Base-by-base conservation (phyloP, 2,329 filamentous ascomycete species). In the Aureobasidium sp. region DNA sequence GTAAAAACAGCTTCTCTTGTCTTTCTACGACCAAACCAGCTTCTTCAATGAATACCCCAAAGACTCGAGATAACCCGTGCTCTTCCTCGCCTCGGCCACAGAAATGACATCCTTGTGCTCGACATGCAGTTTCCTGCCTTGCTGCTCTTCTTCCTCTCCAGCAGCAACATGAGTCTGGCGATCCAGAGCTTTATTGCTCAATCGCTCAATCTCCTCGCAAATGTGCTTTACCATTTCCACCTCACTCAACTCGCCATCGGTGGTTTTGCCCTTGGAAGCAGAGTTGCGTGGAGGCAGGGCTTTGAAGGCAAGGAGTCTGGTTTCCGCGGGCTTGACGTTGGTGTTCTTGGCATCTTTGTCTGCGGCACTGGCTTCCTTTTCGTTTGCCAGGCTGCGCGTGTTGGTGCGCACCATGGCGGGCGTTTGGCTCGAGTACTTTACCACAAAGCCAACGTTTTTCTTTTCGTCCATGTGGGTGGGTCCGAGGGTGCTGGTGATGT, bases 41-140 rank as follows among this genome's bases (percentile, higher is more conserved):
- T 90, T 96, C 83, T 96, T 97, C 69, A 97, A 81, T 63, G 88
- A 89, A 78, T 97, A 91, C 1, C 91, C 90, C 70, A 95, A 76
- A 72, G 93, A 87, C 75, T 97, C 93, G 58, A 97, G 74, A 68
- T 95, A 81, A 0, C 91, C 90, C 0, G 93, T 97, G 64, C 87
- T 91, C 78, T 84, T 89, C 81, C 85, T 93, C 62, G 94, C 94
- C 70, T 97, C 91, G 1, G 85, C 85, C 59, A 96, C 73, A 27
- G 87, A 90, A 58, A 99, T 90, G 57, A 99, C 90, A 68, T 93
- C 88, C 44, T 77, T 78, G 63, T 85, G 76, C 64, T 85, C 79
- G 3, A 85, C 76, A 17, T 77, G 56, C 59, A 76, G 47, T 37
- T 45, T 36, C 9, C n/a, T 44, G 25, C 5, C 42, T 31, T 63